Evolutionary conservation across 2,329 filamentous ascomycete species (phyloP), one percentile per base, ranked within the genome.

Genomic region (Talaromyces sp.): DNA sequence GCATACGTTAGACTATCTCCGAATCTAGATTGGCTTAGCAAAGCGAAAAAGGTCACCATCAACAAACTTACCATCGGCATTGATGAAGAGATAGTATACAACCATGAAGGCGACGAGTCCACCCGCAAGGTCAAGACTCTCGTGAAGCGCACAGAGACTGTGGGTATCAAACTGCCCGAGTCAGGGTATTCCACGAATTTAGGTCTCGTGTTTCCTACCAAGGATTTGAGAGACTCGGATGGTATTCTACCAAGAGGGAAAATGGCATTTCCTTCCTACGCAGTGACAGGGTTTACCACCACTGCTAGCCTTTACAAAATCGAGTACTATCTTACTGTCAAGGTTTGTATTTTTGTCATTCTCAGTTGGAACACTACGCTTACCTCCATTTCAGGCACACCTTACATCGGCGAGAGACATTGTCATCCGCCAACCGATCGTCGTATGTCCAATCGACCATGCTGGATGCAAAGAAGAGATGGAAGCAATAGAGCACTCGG

Each of bases 71-170:
- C 92, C 1, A 87, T 98, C 49, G 86, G 87, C 13, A 96, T 99
- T 67, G 95, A 98, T 71, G 95, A 99, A 76, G 93, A 98, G 73
- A 96, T 98, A 62, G 96, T 95, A n/a, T 99, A 90, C 77, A 98
- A 99, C 66, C 95, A 95, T 31, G 93, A 98, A 76, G 95, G 95
- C 55, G 95, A 98, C 71, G 95, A 98, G 72, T 92, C 93, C 29
- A 90, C 90, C 32, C 90, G 91, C 66, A 97, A 96, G 75, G 81
- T 91, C 66, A 97, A 96, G 75, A 89, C 88, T 60, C 80, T 99
- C 65, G 88, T 90, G 27, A 95, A 92, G 74, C 89, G 93, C 68
- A 88, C 88, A 1, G 91, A 97, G 69, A 79, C 82, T 0, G 87
- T 99, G 31, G 89, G 90, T 56, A 85, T 90, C 58, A 96, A 89